Evolutionary conservation across 805 yeast species (phyloP).

Genomic region (Sugiyamaella mastotermitis): DNA sequence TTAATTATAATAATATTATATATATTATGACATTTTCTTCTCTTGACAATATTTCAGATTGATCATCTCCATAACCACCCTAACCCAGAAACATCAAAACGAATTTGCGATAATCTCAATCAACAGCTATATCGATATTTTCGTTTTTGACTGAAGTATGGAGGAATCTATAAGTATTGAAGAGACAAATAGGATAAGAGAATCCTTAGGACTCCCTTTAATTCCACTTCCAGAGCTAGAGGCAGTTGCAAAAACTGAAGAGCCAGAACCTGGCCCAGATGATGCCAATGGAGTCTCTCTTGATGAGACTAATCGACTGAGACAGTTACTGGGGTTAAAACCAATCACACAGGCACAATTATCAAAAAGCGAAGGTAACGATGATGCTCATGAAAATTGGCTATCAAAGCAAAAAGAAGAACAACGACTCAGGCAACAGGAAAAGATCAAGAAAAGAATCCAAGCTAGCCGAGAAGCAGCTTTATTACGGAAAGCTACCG

Average conservation of each 20-base stretch:
- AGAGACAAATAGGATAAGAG: constrained; percentile 52
- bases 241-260: not conserved
- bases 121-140: too few relatives aligned
- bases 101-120: too few relatives aligned
- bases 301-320: constrained; percentile 51
- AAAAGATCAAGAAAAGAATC: constrained; percentile 19
- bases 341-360: constrained; percentile 34
- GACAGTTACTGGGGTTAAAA: constrained; percentile 47
- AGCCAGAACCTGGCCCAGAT: not conserved
- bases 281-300: constrained; percentile 27
- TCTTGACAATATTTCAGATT: too few relatives aligned
- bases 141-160: too few relatives aligned
- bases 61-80: too few relatives aligned
- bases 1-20: too few relatives aligned
- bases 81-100: too few relatives aligned
- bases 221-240: constrained; percentile 27
- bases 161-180: constrained; percentile 34
- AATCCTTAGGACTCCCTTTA: constrained; percentile 48
- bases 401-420: constrained; percentile 30
- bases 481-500: constrained; percentile 20
- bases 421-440: constrained; percentile 26
- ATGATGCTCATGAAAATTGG: constrained; percentile 33
- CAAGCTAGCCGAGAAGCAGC: constrained; percentile 22
- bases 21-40: too few relatives aligned
- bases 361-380: not conserved